These are phyloP conservation scores for Phalaenopsis aphrodite DNA, from an alignment of 106 monocot species.

Conservation along the genomic window DNA sequence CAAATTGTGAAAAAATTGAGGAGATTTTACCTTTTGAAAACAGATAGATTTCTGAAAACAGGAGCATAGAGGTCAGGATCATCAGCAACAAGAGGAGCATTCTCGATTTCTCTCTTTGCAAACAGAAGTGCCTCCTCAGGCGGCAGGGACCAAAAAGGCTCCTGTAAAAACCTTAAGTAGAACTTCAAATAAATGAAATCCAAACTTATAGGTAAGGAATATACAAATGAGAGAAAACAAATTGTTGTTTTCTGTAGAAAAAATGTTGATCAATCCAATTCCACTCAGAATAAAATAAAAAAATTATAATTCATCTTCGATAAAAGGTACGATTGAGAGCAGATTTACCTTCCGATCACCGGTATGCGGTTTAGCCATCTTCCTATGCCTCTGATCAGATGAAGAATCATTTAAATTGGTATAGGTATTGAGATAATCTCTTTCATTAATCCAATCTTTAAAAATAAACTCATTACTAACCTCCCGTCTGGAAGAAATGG, in stretches of 20 bases:
- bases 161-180: slow-evolving; percentile 12
- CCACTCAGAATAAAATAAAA: too few relatives aligned
- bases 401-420: neutral
- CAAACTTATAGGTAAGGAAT: neutral
- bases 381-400: slow-evolving; percentile 2
- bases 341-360: neutral
- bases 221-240: too few relatives aligned
- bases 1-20: neutral
- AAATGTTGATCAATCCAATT: too few relatives aligned
- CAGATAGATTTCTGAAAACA: slow-evolving; percentile 59
- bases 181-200: neutral
- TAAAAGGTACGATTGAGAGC: too few relatives aligned
- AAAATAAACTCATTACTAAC: neutral
- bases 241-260: too few relatives aligned
- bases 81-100: slow-evolving; percentile 35
- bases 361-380: neutral
- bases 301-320: too few relatives aligned
- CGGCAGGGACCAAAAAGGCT: slow-evolving; percentile 30
- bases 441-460: neutral
- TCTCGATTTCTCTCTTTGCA: slow-evolving; percentile 69
- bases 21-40: slow-evolving; percentile 55
- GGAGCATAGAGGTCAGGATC: slow-evolving; percentile 64
- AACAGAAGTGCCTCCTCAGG: slow-evolving; percentile 51
- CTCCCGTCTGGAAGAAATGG: neutral
- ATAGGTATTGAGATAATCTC: neutral